Evolutionary conservation across 2,329 filamentous ascomycete genomes (phyloP), one percentile per base, ranked within the genome.

Genomic region (Ophiostoma montium): DNA sequence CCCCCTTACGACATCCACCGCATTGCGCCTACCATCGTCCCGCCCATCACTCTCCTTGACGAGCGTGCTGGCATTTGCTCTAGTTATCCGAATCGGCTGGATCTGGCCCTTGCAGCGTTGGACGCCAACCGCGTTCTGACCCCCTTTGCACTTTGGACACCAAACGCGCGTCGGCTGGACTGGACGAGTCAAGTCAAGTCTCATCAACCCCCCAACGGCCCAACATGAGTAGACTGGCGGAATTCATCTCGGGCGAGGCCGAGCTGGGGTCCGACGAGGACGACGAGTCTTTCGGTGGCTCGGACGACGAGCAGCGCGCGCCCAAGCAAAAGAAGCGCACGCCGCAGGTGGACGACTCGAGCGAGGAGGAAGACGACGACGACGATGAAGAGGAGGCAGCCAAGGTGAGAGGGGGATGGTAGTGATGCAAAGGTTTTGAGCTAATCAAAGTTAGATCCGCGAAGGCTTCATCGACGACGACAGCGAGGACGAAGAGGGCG

Each of bases 381-480:
- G 88, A 95, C 51, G 88, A 95, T 57, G 84, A 88, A 61, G 88
- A 92, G 62, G 87, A 86, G 59, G 82, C 80, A 55, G 77, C 80
- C 57, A 82, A 80, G 64, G 85, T 92, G 68, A 44, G 50, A 13
- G 5, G 2, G 15, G 5, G 8, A 1, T 23, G 12, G 3, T 27
- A 4, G 23, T 27, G 23, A 27, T 27, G 23, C 23, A 27, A 27
- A 27, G 23, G 23, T 8, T 27, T 4, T 5, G 10, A 30, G 27
- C 30, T 48, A 27, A 48, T 41, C 2, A 6, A 7, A 21, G 59
- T n/a, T 42, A 95, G 88, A 77, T 94, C 56, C 85, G 85, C 47
- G 88, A 94, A 70, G 90, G 89, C 23, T 98, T 96, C 67, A 95
- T 98, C 56, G 87, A 94, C 55, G 87, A 94, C 60, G 89, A 95